Base-by-base conservation (phyloP, 352 stramenopile species). In the Phytopythium aichiense region DNA sequence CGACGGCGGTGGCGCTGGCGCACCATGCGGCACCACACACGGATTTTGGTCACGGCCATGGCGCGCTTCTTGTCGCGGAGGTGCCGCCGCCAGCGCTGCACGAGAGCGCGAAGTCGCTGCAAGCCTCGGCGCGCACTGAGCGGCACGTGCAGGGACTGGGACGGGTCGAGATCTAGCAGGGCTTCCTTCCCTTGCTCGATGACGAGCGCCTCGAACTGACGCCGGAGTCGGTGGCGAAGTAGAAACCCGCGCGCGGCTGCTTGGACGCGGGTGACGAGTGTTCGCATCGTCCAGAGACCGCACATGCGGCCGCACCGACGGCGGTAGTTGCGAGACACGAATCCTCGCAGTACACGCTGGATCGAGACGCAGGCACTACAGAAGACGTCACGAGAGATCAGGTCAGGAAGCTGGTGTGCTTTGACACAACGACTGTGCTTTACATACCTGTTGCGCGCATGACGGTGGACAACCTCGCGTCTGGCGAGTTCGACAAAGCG, bases 21-120 rank as follows among this genome's bases (percentile, higher is more conserved):
- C 38, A 89, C 71, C 76, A 91, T 79, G 67, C 88, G 79, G 23
- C 79, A 89, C 83, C 81, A 92, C 48, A 91, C 87, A 4, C 76
- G 79, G 43, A 89, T 92, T 63, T 91, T 92, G 56, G 84, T 84
- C 57, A 91, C 74, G 22, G 81, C 81, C 23, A 89, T 76, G 3
- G 77, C 76, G 12, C 84, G 79, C 52, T 91, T 91, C 30, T 74
- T 79, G 13, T 65, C 52, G 52, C 81, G 76, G 30, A 79, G 84
- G 23, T 66, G 66, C 28, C 71, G 65, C 30, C 80, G 74, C 83
- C 83, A 91, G n/a, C 73, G 63, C 46, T 76, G 77, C 7, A 92
- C 68, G 35, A 83, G 64, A 30, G 60, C 63, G 8, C 87, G 43
- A n/a, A 91, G 71, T 48, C 76, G 76, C 28, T 79, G 69, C 48